phyloP scores from a whole-genome alignment of 2,329 filamentous ascomycete species.

The Botrytis medusae region DNA sequence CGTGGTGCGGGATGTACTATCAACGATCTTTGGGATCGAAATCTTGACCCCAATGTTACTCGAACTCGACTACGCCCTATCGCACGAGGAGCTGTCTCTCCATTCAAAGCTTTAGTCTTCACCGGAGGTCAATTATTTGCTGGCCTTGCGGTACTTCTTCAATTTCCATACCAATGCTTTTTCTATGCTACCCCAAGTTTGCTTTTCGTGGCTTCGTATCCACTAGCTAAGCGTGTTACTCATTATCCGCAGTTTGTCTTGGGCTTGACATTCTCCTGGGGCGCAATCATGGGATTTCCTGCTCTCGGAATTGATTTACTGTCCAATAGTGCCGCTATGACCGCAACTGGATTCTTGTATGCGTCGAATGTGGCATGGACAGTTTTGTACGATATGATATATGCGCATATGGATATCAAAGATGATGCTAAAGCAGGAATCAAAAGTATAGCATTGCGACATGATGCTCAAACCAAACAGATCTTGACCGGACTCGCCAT shows the following conservation, averaged over 20 bases:
- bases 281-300: conserved; percentile 83
- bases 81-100: conserved; percentile 73
- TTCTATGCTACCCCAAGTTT: conserved; percentile 77
- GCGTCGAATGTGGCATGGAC: conserved; percentile 83
- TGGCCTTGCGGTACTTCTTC: conserved; percentile 71
- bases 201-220: conserved; percentile 71
- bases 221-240: conserved; percentile 80
- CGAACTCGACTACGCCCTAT: conserved; percentile 78
- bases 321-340: conserved; percentile 58
- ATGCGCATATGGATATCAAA: conserved; percentile 87
- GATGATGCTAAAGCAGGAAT: conserved; percentile 85
- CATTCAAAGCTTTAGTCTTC: conserved; percentile 69
- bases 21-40: conserved; percentile 88
- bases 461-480: conserved; percentile 73
- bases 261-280: conserved; percentile 85
- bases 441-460: conserved; percentile 81
- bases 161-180: conserved; percentile 72
- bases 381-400: conserved; percentile 87
- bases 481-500: conserved; percentile 70
- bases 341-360: conserved; percentile 69
- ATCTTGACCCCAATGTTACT: conserved; percentile 77
- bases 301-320: conserved; percentile 78
- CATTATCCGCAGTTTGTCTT: conserved; percentile 85
- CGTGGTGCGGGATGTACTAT: conserved; percentile 84
- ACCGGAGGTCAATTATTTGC: conserved; percentile 72